These are phyloP conservation scores for Pilobolus umbonatus DNA, from an alignment of 192 early-diverging fungal genomes.

Conservation along the genomic window DNA sequence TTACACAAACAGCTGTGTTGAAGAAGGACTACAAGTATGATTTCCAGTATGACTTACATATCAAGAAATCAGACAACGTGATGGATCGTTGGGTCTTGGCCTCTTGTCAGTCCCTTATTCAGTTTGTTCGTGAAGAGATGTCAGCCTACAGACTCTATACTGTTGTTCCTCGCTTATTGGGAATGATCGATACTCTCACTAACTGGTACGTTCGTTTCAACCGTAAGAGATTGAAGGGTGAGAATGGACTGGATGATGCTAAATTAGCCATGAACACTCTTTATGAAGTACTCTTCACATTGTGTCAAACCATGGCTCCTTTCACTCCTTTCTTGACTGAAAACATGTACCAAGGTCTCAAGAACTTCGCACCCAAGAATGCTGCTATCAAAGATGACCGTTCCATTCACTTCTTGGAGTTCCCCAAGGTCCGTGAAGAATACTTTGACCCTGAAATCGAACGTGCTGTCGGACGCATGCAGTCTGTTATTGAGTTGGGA, in stretches of 20 bases:
- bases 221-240: conserved; percentile 94
- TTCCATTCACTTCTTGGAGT: conserved; percentile 91
- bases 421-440: conserved; percentile 89
- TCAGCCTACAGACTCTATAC: conserved; percentile 94
- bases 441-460: conserved; percentile 98
- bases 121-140: conserved; percentile 94
- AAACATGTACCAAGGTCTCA: conserved; percentile 95
- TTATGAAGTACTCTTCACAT: conserved; percentile 91
- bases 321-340: conserved; percentile 98
- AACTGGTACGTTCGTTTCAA: conserved; percentile 99
- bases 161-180: conserved; percentile 87
- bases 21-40: conserved; percentile 82
- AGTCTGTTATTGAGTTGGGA: conserved; percentile 93
- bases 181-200: conserved; percentile 89
- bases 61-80: conserved; percentile 75
- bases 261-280: conserved; percentile 86
- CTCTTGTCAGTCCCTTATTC: conserved; percentile 87
- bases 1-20: conserved; percentile 80
- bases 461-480: conserved; percentile 91
- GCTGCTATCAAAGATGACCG: conserved; percentile 64
- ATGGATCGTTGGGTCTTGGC: conserved; percentile 99
- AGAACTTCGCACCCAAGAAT: conserved; percentile 61
- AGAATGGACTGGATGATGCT: conserved; percentile 84
- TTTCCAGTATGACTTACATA: conserved; percentile 74
- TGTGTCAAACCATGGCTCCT: conserved; percentile 88